Evolutionary conservation across 2,329 filamentous ascomycete species (phyloP).

Genomic region (Penicillium griseofulvum): DNA sequence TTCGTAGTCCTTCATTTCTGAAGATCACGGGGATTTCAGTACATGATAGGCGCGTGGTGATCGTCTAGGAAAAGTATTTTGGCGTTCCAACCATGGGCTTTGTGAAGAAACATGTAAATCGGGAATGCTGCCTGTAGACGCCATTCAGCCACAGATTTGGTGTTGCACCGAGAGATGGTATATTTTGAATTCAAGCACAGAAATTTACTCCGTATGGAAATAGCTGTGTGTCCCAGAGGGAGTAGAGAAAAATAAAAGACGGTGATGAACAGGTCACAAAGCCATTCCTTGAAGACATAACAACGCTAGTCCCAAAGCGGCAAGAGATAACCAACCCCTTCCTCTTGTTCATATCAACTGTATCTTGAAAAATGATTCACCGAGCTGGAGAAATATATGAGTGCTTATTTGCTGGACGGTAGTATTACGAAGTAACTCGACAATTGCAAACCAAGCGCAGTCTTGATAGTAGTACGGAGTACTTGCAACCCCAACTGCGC

Average conservation of each 20-base stretch:
- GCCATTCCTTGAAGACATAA: background rate
- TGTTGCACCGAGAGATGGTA: background rate
- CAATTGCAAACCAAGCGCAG: background rate
- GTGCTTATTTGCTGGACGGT: background rate
- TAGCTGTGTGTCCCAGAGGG: too few relatives aligned
- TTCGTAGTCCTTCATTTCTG: background rate
- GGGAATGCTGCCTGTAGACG: background rate
- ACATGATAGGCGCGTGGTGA: background rate
- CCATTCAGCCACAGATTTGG: background rate
- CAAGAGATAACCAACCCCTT: background rate
- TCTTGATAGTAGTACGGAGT: background rate
- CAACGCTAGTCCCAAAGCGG: background rate
- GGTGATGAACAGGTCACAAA: too few relatives aligned
- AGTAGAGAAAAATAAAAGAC: too few relatives aligned
- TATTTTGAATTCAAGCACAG: too few relatives aligned
- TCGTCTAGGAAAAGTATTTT: background rate
- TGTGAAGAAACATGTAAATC: background rate
- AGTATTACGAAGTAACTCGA: background rate
- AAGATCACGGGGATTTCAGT: background rate
- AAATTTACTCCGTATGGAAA: too few relatives aligned
- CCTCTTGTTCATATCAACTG: background rate
- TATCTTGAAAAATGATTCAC: background rate
- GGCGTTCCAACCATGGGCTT: background rate
- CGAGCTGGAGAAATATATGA: background rate
- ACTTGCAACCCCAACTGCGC: background rate